Base-by-base conservation (phyloP, 495 filamentous ascomycete species). In the Talaromyces nanjingensis region DNA sequence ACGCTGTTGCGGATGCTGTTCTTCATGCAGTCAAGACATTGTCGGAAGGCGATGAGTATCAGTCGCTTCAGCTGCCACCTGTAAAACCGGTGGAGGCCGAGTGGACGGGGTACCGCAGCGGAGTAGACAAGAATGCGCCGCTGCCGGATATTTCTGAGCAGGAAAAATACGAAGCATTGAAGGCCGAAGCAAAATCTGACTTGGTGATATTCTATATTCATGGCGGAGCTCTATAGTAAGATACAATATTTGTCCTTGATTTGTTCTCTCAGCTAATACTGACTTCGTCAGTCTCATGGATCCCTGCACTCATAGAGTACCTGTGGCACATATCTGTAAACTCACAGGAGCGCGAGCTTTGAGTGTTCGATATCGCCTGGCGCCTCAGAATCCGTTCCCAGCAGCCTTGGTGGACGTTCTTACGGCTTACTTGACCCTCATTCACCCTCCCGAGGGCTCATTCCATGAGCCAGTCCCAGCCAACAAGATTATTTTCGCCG, bases 161-260 rank as follows among this genome's bases (percentile, higher is more conserved):
- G 59, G 81, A 87, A 65, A 91, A 91, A 69, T 97, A 91, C 72
- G 75, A 75, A 57, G 79, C 81, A 58, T 71, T 97, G 76, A 87
- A 90, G 78, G 83, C 82, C 67, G 92, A 96, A 52, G 81, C 84
- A 27, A 82, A 73, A 9, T 84, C 78, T 24, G 79, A 84, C n/a
- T 83, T 83, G 37, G 92, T 90, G 0, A 74, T 96, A 1, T 76
- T 97, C 29, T 96, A 91, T 70, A 87, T 97, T 71, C 93, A 98
- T 71, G 93, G 93, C 52, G 93, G 93, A 33, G 91, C 87, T n/a
- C 89, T 90, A 75, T 92, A 76, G 81, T 83, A 63, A 71, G 76
- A 73, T 29, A 9, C 9, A 12, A 29, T 18, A 14, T 47, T 45
- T 42, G 3, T 42, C 33, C 25, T 39, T 20, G 27, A 18, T 27